A percentile compares a stretch with the other conserved stretches of the same genome.
Conservation (phyloP, 1,284 basidiomycete species). For the Coriolopsis trogii region DNA sequence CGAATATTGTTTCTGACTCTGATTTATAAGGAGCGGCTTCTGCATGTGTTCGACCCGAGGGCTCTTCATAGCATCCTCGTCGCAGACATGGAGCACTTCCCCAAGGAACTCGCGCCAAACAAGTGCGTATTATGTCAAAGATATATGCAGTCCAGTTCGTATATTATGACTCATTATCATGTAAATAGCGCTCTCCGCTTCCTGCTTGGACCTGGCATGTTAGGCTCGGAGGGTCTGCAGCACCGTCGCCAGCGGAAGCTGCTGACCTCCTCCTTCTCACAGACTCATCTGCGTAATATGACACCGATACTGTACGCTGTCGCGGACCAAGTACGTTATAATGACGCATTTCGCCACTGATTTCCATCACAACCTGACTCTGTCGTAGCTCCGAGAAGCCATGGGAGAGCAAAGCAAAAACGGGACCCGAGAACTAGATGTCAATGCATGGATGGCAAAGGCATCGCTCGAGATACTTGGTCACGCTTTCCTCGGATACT, state of each 20-base stretch:
- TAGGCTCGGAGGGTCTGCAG: constrained; percentile 7
- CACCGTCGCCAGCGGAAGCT: constrained; percentile 21
- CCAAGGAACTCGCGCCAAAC: constrained; percentile 1
- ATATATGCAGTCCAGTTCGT: background rate
- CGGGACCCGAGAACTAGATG: constrained; percentile 28
- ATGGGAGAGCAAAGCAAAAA: constrained; percentile 9
- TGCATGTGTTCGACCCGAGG: constrained; percentile 31
- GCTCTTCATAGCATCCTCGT: constrained; percentile 42
- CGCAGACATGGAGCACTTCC: constrained; percentile 34
- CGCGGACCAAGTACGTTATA: constrained; percentile 2
- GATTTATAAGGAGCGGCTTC: background rate
- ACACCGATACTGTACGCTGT: constrained; percentile 15
- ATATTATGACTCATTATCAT: background rate
- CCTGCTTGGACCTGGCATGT: constrained; percentile 11
- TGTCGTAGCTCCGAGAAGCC: constrained; percentile 23
- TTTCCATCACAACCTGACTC: background rate
- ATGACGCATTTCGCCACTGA: background rate
- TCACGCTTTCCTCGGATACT: constrained; percentile 39
- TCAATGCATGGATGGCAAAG: constrained; percentile 37
- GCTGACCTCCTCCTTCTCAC: constrained; percentile 19
- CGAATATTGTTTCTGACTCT: background rate
- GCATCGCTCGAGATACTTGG: constrained; percentile 40
- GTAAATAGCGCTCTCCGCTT: constrained; percentile 4
- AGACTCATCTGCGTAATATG: constrained; percentile 15
- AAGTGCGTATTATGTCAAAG: background rate